Evolutionary conservation across 495 filamentous ascomycete species (phyloP).

Genomic region (Tirmania nivea): DNA sequence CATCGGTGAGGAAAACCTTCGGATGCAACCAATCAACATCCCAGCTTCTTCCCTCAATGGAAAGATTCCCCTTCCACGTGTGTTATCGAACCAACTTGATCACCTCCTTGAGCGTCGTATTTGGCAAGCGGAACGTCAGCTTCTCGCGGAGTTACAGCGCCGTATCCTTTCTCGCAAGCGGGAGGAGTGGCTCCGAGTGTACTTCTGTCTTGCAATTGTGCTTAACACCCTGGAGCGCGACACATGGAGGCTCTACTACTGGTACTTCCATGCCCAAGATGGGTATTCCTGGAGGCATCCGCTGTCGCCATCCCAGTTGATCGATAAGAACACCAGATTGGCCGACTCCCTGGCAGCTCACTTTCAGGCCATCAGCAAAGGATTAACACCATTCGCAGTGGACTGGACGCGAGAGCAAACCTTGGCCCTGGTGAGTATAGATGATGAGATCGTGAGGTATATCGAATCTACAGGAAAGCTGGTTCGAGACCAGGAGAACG

Average conservation of each 20-base stretch:
- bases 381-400: slow-evolving; percentile 19
- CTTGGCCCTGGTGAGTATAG: slow-evolving; percentile 12
- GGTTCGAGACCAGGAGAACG: slow-evolving; percentile 13
- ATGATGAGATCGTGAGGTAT: slow-evolving; percentile 8
- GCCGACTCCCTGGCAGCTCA: slow-evolving; percentile 19
- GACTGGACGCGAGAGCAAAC: slow-evolving; percentile 20
- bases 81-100: slow-evolving; percentile 18
- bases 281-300: slow-evolving; percentile 18
- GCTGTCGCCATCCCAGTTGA: slow-evolving; percentile 12
- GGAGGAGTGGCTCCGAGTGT: slow-evolving; percentile 19
- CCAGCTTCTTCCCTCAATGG: slow-evolving; percentile 8
- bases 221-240: slow-evolving; percentile 20
- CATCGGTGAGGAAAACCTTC: slow-evolving; percentile 14
- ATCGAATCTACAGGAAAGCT: slow-evolving; percentile 15
- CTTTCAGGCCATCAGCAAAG: slow-evolving; percentile 19
- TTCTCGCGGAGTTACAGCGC: slow-evolving; percentile 16
- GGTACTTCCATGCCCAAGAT: slow-evolving; percentile 18
- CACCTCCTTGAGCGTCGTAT: slow-evolving; percentile 19
- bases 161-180: slow-evolving; percentile 18
- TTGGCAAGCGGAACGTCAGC: slow-evolving; percentile 19
- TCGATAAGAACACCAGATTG: slow-evolving; percentile 18
- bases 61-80: slow-evolving; percentile 15
- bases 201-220: slow-evolving; percentile 13
- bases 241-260: slow-evolving; percentile 20
- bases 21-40: slow-evolving; percentile 12